A percentile compares a stretch with the other conserved stretches of the same genome.
These are phyloP conservation scores for Thymus mandschuricus DNA, from an alignment of 257 asterid genomes.

Conservation along the genomic window DNA sequence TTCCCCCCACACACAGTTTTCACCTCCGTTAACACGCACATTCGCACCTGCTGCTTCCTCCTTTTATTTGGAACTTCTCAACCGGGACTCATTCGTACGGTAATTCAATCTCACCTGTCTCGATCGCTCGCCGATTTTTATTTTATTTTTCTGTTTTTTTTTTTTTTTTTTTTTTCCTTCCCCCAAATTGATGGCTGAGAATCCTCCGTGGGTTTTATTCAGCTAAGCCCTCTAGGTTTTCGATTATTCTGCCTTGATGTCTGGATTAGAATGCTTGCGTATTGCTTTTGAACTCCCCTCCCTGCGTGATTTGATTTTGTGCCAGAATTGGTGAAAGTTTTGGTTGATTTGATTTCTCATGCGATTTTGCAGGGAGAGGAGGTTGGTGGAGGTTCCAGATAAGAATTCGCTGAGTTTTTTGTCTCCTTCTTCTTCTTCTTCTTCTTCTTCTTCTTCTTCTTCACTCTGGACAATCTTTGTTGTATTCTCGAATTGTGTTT, in stretches of 20 bases:
- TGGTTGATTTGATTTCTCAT: neutral
- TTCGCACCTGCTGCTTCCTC: neutral
- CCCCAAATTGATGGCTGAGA: neutral
- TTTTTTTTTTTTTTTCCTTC: too few relatives aligned
- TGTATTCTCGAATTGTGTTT: conserved; percentile 33
- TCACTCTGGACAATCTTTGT: conserved; percentile 66
- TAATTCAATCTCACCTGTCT: neutral
- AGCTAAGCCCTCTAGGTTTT: neutral
- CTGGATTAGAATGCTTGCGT: conserved; percentile 15
- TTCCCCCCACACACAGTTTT: neutral
- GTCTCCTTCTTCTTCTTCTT: neutral
- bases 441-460: conserved; percentile 7
- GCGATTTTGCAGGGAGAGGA: conserved; percentile 40
- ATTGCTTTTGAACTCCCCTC: too few relatives aligned
- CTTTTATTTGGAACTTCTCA: neutral
- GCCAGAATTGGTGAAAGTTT: neutral
- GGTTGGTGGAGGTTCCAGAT: conserved; percentile 56
- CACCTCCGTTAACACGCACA: conserved; percentile 16
- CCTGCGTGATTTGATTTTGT: neutral
- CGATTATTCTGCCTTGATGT: neutral
- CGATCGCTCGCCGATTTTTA: neutral
- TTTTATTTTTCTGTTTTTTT: too few relatives aligned
- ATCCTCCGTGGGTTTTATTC: neutral
- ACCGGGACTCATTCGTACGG: conserved; percentile 4
- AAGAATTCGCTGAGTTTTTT: conserved; percentile 42